Evolutionary conservation across 305 asterid species (phyloP).

Genomic region (Petunia hybrid): DNA sequence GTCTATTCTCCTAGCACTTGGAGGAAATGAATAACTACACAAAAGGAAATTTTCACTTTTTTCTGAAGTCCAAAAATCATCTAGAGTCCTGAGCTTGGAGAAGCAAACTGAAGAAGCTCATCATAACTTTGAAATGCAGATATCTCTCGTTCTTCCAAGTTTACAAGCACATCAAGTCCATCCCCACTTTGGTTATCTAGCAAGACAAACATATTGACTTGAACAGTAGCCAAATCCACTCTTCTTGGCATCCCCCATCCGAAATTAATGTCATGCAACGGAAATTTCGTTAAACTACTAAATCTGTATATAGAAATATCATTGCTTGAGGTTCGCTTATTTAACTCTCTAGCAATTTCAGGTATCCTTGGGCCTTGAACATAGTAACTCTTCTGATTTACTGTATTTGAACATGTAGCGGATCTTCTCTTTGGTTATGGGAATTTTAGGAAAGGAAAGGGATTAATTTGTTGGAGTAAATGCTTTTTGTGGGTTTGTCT

Average conservation of each 20-base stretch:
- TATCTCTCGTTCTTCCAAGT: constrained; percentile 1
- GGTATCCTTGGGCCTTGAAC: neutral
- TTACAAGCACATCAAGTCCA: constrained; percentile 14
- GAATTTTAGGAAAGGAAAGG: too few species aligned
- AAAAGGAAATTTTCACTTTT: neutral
- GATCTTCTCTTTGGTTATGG: neutral
- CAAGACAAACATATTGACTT: neutral
- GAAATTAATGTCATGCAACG: neutral
- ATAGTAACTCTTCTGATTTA: neutral
- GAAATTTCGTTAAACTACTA: constrained; percentile 14
- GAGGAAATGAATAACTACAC: too few species aligned
- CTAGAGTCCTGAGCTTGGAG: neutral
- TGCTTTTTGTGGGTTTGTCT: too few species aligned
- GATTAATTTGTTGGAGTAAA: too few species aligned
- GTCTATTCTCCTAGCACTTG: too few species aligned
- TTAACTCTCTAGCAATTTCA: constrained; percentile 1
- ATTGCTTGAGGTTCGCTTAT: neutral
- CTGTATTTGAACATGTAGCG: neutral
- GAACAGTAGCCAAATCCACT: neutral
- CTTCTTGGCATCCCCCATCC: constrained; percentile 22
- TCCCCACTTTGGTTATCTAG: constrained; percentile 13
- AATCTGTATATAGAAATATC: constrained; percentile 15
- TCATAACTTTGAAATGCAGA: neutral
- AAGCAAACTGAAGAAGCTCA: constrained; percentile 18
- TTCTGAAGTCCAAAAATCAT: neutral